These are phyloP conservation scores for Hanseniaspora guilliermondii DNA, from an alignment of 805 yeast genomes.

Conservation along the genomic window DNA sequence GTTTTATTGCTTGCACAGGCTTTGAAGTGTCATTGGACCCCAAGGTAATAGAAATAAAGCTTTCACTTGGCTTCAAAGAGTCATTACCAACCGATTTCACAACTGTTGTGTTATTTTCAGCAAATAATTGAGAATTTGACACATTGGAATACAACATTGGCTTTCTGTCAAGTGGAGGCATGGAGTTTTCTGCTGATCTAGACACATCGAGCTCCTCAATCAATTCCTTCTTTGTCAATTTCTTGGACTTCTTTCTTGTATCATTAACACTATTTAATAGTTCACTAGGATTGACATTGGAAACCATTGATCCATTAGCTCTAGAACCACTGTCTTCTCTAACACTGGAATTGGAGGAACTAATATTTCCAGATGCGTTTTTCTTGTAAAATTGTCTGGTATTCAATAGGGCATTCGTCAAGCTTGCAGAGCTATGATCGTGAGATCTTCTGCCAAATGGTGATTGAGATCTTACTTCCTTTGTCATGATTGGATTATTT, in stretches of 20 bases:
- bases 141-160: constrained; percentile 14
- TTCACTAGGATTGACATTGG: neutral
- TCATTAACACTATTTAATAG: constrained; percentile 3
- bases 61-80: constrained; percentile 49
- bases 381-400: neutral
- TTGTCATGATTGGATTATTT: constrained; percentile 19
- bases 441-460: constrained; percentile 10
- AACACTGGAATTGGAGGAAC: neutral
- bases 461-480: constrained; percentile 9
- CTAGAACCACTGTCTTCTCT: neutral
- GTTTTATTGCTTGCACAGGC: constrained; percentile 44
- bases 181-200: neutral
- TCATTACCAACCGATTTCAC: constrained; percentile 73
- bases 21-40: constrained; percentile 76
- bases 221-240: constrained; percentile 6
- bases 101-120: constrained; percentile 2
- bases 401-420: constrained; percentile 3
- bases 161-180: neutral
- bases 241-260: constrained; percentile 2
- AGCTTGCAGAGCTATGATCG: constrained; percentile 4
- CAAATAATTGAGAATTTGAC: neutral
- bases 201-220: constrained; percentile 4
- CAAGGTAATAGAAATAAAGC: constrained; percentile 64
- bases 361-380: neutral
- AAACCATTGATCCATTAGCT: neutral